Conservation (phyloP, 441 rosid genomes). For the Biscutella laevigata region DNA sequence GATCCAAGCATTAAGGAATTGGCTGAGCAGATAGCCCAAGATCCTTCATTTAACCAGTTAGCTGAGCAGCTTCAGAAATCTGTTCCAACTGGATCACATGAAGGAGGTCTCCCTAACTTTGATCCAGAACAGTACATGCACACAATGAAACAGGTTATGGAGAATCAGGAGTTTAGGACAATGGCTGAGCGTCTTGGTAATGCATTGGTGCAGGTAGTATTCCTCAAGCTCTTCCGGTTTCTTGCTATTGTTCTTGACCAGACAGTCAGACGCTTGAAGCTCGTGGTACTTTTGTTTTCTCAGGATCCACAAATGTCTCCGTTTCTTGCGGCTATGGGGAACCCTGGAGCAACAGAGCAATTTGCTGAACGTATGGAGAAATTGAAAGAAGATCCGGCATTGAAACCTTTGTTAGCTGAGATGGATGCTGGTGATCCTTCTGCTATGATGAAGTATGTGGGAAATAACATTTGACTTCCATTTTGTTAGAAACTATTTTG, state of each 20-base stretch:
- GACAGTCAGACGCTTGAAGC: background rate
- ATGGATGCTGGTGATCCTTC: conserved; percentile 80
- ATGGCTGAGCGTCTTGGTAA: conserved; percentile 94
- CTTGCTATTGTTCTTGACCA: background rate
- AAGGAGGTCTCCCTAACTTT: conserved; percentile 57
- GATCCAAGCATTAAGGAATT: conserved; percentile 90
- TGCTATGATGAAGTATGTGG: conserved; percentile 93
- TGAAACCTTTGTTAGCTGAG: conserved; percentile 83
- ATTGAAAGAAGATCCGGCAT: conserved; percentile 72
- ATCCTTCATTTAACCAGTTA: conserved; percentile 90
- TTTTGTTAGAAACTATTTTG: background rate
- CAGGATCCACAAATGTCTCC: conserved; percentile 95
- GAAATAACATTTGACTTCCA: too few species aligned
- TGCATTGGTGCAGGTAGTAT: conserved; percentile 78
- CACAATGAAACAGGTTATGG: conserved; percentile 94
- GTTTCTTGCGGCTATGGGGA: conserved; percentile 66
- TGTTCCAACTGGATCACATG: conserved; percentile 47
- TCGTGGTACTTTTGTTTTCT: background rate
- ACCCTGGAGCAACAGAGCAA: conserved; percentile 67
- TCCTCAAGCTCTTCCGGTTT: background rate
- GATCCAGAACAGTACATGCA: conserved; percentile 66
- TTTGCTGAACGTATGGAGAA: conserved; percentile 77
- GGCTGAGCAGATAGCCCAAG: conserved; percentile 90
- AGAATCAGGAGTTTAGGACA: conserved; percentile 76
- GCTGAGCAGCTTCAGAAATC: conserved; percentile 92